Conservation (phyloP, 176 grass and related monocot genomes). For the Cocos nucifera region DNA sequence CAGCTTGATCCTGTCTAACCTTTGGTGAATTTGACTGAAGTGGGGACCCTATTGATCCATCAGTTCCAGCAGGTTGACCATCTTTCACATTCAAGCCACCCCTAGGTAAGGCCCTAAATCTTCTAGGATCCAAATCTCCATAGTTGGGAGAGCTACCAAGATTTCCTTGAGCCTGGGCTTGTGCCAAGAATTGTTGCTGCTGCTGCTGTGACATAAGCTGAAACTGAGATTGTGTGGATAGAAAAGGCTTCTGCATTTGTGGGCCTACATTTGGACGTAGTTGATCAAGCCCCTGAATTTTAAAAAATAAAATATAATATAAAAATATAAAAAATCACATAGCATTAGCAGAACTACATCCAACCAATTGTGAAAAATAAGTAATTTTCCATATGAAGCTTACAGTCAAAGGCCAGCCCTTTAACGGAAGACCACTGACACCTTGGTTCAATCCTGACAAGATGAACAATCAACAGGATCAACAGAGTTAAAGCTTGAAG, state of each 20-base stretch:
- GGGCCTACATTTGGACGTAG: constrained; percentile 72
- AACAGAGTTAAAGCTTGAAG: neutral
- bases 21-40: constrained; percentile 79
- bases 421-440: constrained; percentile 85
- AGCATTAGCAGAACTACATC: neutral
- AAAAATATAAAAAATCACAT: neutral
- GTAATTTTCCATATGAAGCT: constrained; percentile 13
- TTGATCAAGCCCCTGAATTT: constrained; percentile 71
- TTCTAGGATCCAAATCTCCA: constrained; percentile 74
- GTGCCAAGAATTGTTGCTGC: constrained; percentile 86
- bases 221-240: constrained; percentile 84
- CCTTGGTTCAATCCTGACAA: constrained; percentile 86
- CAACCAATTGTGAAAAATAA: constrained; percentile 6
- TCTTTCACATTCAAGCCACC: constrained; percentile 71
- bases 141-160: constrained; percentile 49
- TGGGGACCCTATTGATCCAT: constrained; percentile 78
- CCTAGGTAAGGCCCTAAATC: constrained; percentile 51
- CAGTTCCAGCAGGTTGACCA: constrained; percentile 58
- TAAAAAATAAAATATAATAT: neutral
- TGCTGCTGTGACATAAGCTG: constrained; percentile 93
- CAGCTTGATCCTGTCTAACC: constrained; percentile 53
- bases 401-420: constrained; percentile 97
- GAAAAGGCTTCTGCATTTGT: constrained; percentile 91
- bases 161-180: constrained; percentile 83
- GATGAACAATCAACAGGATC: constrained; percentile 7